Evolutionary conservation across 208 protist genomes (phyloP).

Genomic region (Wallacemonas sp.): DNA sequence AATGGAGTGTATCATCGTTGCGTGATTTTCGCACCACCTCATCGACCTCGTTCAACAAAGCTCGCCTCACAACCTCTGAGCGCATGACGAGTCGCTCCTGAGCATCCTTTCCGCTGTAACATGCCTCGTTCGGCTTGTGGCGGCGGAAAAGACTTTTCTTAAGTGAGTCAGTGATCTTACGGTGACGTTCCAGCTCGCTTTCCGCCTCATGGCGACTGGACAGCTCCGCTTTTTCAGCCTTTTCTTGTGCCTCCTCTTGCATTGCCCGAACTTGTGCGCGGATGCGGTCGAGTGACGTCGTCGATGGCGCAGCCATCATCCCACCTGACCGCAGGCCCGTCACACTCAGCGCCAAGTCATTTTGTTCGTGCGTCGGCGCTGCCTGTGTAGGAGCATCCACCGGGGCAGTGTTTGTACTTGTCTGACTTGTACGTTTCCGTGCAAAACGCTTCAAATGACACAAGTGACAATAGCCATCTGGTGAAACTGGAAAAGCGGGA

Average conservation of each 20-base stretch:
- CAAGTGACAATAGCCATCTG: not conserved
- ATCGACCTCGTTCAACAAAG: conserved; percentile 54
- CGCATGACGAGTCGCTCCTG: conserved; percentile 39
- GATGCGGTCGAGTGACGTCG: conserved; percentile 64
- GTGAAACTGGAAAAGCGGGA: not conserved
- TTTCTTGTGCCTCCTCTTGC: conserved; percentile 11
- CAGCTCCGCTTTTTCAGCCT: not conserved
- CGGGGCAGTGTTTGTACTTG: too few relatives aligned
- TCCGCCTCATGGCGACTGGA: not conserved
- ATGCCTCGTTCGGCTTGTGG: conserved; percentile 55
- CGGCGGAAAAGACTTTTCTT: conserved; percentile 15
- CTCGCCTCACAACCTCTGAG: conserved; percentile 26
- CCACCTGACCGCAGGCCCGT: conserved; percentile 21
- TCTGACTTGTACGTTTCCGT: conserved; percentile 6
- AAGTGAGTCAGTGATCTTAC: not conserved
- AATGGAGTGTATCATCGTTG: conserved; percentile 43
- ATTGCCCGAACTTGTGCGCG: conserved; percentile 43
- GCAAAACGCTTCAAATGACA: conserved; percentile 17
- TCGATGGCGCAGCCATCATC: conserved; percentile 51
- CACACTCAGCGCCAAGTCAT: not conserved
- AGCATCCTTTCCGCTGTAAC: conserved; percentile 60
- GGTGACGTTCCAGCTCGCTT: not conserved
- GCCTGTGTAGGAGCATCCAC: not conserved
- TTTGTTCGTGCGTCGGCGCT: conserved; percentile 4
- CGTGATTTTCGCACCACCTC: conserved; percentile 61